These are phyloP conservation scores for Taphrina populina DNA, from an alignment of 1,139 yeast species.

Conservation along the genomic window DNA sequence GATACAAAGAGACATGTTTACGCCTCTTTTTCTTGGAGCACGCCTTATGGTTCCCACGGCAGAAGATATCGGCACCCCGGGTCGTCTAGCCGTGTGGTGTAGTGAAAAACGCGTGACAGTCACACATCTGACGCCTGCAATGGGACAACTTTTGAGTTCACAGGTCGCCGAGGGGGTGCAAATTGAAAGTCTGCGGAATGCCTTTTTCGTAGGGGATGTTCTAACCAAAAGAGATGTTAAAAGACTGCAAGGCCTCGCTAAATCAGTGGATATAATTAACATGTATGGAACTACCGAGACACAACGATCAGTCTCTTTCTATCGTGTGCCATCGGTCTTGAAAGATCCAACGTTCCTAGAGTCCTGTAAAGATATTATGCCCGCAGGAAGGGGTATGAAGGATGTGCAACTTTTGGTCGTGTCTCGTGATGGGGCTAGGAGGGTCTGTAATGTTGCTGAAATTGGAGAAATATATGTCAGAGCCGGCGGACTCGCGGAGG, in stretches of 20 bases:
- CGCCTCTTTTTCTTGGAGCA: conserved; percentile 95
- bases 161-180: conserved; percentile 75
- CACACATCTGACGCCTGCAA: conserved; percentile 97
- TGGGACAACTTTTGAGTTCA: conserved; percentile 96
- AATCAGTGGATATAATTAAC: conserved; percentile 84
- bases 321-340: conserved; percentile 74
- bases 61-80: conserved; percentile 98
- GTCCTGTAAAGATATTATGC: conserved; percentile 90
- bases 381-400: conserved; percentile 97
- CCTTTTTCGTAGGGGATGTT: conserved; percentile 97
- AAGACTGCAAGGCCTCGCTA: conserved; percentile 85
- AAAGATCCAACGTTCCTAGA: conserved; percentile 72
- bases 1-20: conserved; percentile 97
- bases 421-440: conserved; percentile 79
- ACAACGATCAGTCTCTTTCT: conserved; percentile 94
- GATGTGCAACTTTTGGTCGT: conserved; percentile 93
- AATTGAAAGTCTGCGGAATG: conserved; percentile 84
- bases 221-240: conserved; percentile 94
- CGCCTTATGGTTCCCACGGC: conserved; percentile 87
- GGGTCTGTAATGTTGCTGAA: conserved; percentile 96
- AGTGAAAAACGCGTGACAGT: conserved; percentile 85
- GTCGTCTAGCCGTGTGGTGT: conserved; percentile 97
- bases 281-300: conserved; percentile 99
- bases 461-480: conserved; percentile 97
- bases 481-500: conserved; percentile 97